Conservation (phyloP, 2,329 filamentous ascomycete species). For the Aspergillus pseudotamarii region DNA sequence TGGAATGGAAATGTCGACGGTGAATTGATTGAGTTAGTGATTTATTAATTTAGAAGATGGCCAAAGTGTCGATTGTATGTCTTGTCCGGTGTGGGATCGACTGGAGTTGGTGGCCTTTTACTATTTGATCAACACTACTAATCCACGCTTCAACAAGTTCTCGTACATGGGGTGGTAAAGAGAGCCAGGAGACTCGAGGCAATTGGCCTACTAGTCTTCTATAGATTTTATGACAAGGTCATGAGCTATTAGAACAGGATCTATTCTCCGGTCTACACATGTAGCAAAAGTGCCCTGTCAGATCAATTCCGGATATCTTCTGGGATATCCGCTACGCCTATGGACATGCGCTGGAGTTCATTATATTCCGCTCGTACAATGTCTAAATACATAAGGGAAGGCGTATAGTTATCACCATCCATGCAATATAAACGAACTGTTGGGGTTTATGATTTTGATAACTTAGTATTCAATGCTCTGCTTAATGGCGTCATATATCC, state of each 20-base stretch:
- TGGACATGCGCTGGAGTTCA: neutral
- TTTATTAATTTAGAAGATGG: neutral
- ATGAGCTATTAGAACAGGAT: neutral
- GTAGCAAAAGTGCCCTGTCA: neutral
- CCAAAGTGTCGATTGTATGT: neutral
- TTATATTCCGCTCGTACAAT: neutral
- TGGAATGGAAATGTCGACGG: too few species aligned
- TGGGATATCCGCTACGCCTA: neutral
- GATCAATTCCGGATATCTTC: too few species aligned
- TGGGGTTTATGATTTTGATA: too few species aligned
- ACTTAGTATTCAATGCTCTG: slow-evolving; percentile 65
- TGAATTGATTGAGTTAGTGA: neutral
- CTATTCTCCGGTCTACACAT: neutral
- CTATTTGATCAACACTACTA: too few species aligned
- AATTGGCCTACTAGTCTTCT: neutral
- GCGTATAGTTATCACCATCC: neutral
- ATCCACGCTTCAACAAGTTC: too few species aligned
- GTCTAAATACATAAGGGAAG: neutral
- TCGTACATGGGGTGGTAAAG: too few species aligned
- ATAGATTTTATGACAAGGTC: neutral
- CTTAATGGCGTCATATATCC: slow-evolving; percentile 72
- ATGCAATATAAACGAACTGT: neutral
- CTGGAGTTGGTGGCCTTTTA: too few species aligned
- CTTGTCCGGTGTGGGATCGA: neutral
- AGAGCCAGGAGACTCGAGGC: too few species aligned